Evolutionary conservation across 2,329 filamentous ascomycete species (phyloP), one percentile per base, ranked within the genome.

Genomic region (Microcera coccophila): DNA sequence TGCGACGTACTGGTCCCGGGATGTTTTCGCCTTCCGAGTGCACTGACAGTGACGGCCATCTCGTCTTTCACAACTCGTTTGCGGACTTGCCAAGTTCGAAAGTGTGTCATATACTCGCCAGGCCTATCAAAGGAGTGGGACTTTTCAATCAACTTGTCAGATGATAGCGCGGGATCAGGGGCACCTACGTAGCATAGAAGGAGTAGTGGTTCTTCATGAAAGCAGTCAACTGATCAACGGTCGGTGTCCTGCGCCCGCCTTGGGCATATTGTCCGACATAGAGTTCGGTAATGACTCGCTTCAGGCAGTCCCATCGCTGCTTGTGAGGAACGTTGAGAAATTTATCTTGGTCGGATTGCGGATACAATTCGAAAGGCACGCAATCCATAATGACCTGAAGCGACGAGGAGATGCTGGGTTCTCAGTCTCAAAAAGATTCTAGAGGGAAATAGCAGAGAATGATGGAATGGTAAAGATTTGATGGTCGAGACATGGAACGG

Each of bases 171-270:
- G 12, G 20, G 36, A 11, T n/a, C 17, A 17, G 12, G 12, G 22
- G 20, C 22, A 47, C 44, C 17, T 34, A 42, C 44, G 40, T 31
- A 12, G 39, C 44, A 43, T 40, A 32, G 24, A 53, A 50, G 16
- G 40, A 43, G 33, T 57, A 49, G n/a, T 55, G 20, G 3, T 39
- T 36, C 36, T 52, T 56, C 54, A 53, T 59, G 38, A 42, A 38
- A 10, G 32, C 28, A n/a, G 42, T 26, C 15, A 55, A 42, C 17
- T 51, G 39, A 18, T 37, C 36, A 21, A 44, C 21, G n/a, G 37
- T 47, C 31, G 34, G 15, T n/a, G 40, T 24, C 24, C 18, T 36
- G 11, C 35, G 34, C 7, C 36, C 28, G 11, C 32, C 31, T 20
- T 10, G 36, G 20, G 33, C 21, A 26, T 26, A 46, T 29, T 36